phyloP scores from a whole-genome alignment of 108 stramenopile species.

The Hondaea fermentalgiana region DNA sequence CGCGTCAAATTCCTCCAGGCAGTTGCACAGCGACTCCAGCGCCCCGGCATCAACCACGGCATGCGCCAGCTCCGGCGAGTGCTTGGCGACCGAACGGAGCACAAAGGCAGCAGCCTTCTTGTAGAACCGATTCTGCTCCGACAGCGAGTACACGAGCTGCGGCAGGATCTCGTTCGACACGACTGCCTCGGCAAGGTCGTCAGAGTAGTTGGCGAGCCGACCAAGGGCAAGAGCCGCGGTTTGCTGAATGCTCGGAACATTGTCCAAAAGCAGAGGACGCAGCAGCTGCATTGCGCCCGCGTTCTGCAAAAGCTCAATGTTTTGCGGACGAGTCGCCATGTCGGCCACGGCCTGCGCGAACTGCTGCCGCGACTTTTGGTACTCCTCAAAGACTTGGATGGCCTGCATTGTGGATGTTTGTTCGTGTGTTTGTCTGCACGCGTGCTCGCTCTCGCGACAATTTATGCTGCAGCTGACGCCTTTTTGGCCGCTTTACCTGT shows the following conservation, averaged over 20 bases:
- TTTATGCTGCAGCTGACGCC: not conserved
- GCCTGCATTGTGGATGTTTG: not conserved
- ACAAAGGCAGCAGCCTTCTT: constrained; percentile 64
- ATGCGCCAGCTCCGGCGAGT: constrained; percentile 60
- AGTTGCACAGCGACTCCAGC: constrained; percentile 54
- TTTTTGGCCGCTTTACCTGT: too few relatives aligned
- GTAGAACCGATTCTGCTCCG: constrained; percentile 61
- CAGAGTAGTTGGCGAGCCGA: constrained; percentile 54
- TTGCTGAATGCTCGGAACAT: constrained; percentile 61
- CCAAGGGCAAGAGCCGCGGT: constrained; percentile 57
- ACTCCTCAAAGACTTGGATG: constrained; percentile 29
- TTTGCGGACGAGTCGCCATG: constrained; percentile 57
- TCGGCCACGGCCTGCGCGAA: constrained; percentile 58
- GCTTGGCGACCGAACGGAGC: constrained; percentile 57
- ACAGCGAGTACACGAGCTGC: constrained; percentile 60
- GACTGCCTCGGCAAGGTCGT: constrained; percentile 60
- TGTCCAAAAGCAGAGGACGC: constrained; percentile 55
- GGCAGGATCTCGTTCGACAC: constrained; percentile 62
- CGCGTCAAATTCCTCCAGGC: constrained; percentile 62
- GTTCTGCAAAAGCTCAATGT: constrained; percentile 62
- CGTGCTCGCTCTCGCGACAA: not conserved
- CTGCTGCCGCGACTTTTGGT: constrained; percentile 36
- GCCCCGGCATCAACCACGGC: constrained; percentile 61
- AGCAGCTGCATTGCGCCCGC: constrained; percentile 64
- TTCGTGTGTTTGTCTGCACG: not conserved